A percentile compares a stretch with the other conserved stretches of the same genome.
Conservation (phyloP, 2,329 filamentous ascomycete genomes). For the Aureobasidium sp. region DNA sequence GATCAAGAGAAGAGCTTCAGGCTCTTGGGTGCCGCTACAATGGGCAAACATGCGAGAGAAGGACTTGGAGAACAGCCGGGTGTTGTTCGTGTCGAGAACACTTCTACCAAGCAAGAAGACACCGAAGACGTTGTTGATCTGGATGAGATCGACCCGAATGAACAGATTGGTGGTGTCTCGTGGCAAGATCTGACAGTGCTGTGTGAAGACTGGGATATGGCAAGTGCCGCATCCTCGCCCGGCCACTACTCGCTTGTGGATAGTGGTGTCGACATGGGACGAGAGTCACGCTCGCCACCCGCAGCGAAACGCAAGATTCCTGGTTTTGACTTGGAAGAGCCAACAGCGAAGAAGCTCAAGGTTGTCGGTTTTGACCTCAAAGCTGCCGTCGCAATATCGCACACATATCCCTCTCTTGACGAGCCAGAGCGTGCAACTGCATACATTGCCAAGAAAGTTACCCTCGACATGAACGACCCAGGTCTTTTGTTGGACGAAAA, state of each 20-base stretch:
- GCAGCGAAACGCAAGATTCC: constrained; percentile 58
- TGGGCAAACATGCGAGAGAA: constrained; percentile 41
- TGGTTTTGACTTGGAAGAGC: constrained; percentile 6
- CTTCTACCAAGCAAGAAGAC: constrained; percentile 42
- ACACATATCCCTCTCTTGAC: constrained; percentile 67
- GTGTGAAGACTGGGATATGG: constrained; percentile 76
- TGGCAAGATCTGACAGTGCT: constrained; percentile 77
- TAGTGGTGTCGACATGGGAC: constrained; percentile 23
- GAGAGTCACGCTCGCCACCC: constrained; percentile 29
- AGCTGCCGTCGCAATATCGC: constrained; percentile 46
- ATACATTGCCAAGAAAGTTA: constrained; percentile 68
- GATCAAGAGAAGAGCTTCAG: constrained; percentile 85
- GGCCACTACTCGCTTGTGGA: constrained; percentile 17
- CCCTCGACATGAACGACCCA: constrained; percentile 82
- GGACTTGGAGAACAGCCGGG: constrained; percentile 49
- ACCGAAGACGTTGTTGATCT: constrained; percentile 43
- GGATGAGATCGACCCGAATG: constrained; percentile 50
- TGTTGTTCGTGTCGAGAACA: constrained; percentile 40
- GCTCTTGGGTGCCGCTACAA: constrained; percentile 54
- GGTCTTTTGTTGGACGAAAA: constrained; percentile 76
- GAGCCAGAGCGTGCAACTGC: constrained; percentile 69
- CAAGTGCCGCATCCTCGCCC: constrained; percentile 45
- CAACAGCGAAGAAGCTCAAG: constrained; percentile 24
- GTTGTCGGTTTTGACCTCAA: constrained; percentile 18
- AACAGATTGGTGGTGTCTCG: constrained; percentile 66